Base-by-base conservation (phyloP, 352 stramenopile genomes). In the Phytophthora lateralis region DNA sequence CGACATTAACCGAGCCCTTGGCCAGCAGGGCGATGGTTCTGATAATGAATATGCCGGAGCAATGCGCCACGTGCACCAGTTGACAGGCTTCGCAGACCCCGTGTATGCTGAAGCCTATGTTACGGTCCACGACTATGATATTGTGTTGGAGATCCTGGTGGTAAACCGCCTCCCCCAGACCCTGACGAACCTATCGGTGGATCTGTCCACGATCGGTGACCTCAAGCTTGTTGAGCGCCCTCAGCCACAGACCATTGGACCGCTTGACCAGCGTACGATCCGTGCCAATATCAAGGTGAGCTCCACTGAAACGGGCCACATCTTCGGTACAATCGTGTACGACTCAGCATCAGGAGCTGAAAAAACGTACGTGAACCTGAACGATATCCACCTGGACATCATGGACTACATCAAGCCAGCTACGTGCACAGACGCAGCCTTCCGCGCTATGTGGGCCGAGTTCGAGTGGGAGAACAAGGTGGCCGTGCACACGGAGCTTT, bases 381-480 rank as follows among this genome's bases (percentile, higher is more conserved):
- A 99, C 76, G 97, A 99, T 72, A 99, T 99, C 67, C 97, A 99
- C 73, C 87, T 99, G 61, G 97, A 99, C 71, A 99, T 99, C 52
- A 99, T 99, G 98, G 98, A 99, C 76, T 99, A 99, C 89, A 99
- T 99, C 73, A 92, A 98, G 63, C 97, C 98, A 47, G 75, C 86
- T 44, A 90, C 75, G 15, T 96, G 97, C 88, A 88, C 76, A 61
- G 97, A 99, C 72, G 92, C 98, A 66, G 87, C 91, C n/a, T 99
- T 99, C 86, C 93, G 98, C 61, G 87, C 83, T 6, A 99, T 99
- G 97, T 99, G 98, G 98, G 97, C 97, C 53, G 97, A 99, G 71
- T 99, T 99, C 74, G 98, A 99, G 82, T 99, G 98, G 98, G 98
- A 99, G 80, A 99, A 99, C 83, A 99, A 99, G 85, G 97, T 99